Evolutionary conservation across 768 basidiomycete species (phyloP).

Genomic region (Auricularia sp.): DNA sequence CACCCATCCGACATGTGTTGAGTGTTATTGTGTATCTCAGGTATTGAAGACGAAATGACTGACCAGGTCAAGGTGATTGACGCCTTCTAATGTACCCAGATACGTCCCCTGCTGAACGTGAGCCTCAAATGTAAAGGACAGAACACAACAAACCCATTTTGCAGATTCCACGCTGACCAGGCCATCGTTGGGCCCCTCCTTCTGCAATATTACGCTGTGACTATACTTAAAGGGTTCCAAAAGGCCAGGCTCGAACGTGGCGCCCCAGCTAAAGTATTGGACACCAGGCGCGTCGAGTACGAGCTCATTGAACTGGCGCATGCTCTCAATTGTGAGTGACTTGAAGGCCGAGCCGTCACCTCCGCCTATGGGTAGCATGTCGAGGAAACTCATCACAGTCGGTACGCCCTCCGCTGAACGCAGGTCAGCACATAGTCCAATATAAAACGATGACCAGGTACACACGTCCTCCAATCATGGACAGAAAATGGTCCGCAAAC

Average conservation of each 20-base stretch:
- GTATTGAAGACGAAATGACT: neutral
- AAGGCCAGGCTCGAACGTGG: conserved; percentile 75
- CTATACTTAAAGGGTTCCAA: conserved; percentile 83
- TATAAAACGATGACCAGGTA: neutral
- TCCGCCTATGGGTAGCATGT: conserved; percentile 80
- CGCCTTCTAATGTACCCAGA: conserved; percentile 80
- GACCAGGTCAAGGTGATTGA: conserved; percentile 82
- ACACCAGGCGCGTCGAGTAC: conserved; percentile 72
- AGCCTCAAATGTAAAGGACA: neutral
- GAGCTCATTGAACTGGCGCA: conserved; percentile 81
- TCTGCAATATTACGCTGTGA: conserved; percentile 69
- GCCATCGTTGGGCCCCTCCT: conserved; percentile 92
- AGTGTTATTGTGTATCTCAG: neutral
- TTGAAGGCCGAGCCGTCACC: conserved; percentile 94
- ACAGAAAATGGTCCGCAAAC: conserved; percentile 86
- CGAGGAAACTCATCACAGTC: conserved; percentile 37
- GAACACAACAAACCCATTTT: conserved; percentile 50
- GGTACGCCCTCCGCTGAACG: conserved; percentile 29
- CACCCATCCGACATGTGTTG: conserved; percentile 63
- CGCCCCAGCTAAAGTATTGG: conserved; percentile 93
- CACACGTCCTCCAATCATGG: conserved; percentile 44
- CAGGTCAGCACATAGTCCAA: conserved; percentile 20
- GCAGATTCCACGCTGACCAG: conserved; percentile 82
- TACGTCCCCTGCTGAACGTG: conserved; percentile 64
- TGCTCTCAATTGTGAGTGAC: conserved; percentile 71